Evolutionary conservation across 2,329 filamentous ascomycete genomes (phyloP), one percentile per base, ranked within the genome.

Genomic region (Fusarium sambucinum): DNA sequence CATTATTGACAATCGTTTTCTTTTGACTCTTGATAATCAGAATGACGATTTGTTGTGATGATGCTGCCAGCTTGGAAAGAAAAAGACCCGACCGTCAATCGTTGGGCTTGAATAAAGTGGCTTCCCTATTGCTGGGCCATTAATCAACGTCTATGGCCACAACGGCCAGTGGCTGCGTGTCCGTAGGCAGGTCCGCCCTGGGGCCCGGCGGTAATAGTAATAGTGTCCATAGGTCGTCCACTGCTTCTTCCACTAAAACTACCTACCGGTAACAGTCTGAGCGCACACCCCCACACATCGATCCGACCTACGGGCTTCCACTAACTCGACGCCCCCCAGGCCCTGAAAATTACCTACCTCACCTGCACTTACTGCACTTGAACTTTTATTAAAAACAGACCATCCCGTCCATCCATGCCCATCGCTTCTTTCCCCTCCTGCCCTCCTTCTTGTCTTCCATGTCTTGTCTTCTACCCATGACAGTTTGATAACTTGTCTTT

Each of bases 311-410:
- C 38, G 14, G 23, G 19, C 25, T 21, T 35, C 38, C 54, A 46
- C 33, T 55, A 45, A 46, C 51, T 58, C 42, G 58, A 55, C 66
- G 23, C 52, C 66, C 69, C 68, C 68, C 46, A 55, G 65, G 59
- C 65, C 69, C 65, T 73, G 67, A 65, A 68, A 61, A 70, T 72
- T 72, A 66, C 70, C 67, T 48, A 48, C 46, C 46, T 37, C 66
- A 68, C 59, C 59, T 62, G 35, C 59, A 38, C 35, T 38, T 12
- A 38, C 35, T 38, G 46, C 66, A 68, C 59, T 58, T 62, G 35
- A 48, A 62, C 48, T 73, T 74, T 74, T 70, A 74, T 74, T 74
- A 69, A 74, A 70, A 74, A 74, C 72, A 72, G 73, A 68, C 69
- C 69, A 74, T 73, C 72, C 68, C 63, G 32, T 73, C 70, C 69